Percentiles rank a stretch among this genome's conserved stretches.
Conservation (phyloP, 345 rosid species). For the Syzygium jambos region DNA sequence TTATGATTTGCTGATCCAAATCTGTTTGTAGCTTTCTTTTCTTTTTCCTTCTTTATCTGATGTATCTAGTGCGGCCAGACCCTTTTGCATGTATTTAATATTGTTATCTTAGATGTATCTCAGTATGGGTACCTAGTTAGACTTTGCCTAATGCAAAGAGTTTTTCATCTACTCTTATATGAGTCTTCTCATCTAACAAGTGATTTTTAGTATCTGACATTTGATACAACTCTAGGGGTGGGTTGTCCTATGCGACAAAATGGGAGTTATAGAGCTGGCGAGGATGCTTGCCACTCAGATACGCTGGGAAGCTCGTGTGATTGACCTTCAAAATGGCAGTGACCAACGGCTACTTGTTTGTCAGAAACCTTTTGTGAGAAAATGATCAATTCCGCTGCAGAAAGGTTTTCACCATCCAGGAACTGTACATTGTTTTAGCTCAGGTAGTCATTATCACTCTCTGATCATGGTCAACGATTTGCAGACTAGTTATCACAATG, state of each 20-base stretch:
- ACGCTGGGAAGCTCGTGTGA: slow-evolving; percentile 98
- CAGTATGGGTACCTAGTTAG: neutral
- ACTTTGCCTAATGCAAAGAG: neutral
- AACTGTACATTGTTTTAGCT: slow-evolving; percentile 25
- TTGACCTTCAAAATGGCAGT: slow-evolving; percentile 89
- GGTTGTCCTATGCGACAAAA: slow-evolving; percentile 69
- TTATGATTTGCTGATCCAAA: neutral
- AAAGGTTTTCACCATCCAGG: slow-evolving; percentile 3
- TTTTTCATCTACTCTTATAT: neutral
- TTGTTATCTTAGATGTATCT: neutral
- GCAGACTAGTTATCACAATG: neutral
- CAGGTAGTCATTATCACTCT: slow-evolving; percentile 24
- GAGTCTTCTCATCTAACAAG: neutral
- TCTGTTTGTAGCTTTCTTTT: neutral
- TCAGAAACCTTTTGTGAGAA: slow-evolving; percentile 81
- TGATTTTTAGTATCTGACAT: neutral
- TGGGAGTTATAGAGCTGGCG: slow-evolving; percentile 77
- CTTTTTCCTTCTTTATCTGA: no score
- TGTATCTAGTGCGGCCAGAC: neutral
- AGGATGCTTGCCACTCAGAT: slow-evolving; percentile 64
- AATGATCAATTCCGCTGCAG: slow-evolving; percentile 31
- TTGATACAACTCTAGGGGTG: slow-evolving; percentile 57
- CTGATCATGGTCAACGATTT: neutral
- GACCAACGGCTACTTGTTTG: slow-evolving; percentile 95
- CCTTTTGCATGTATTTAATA: neutral